A percentile compares a stretch with the other conserved stretches of the same genome.
Conservation (phyloP, 2,329 filamentous ascomycete species). For the Exophiala viscosa region DNA sequence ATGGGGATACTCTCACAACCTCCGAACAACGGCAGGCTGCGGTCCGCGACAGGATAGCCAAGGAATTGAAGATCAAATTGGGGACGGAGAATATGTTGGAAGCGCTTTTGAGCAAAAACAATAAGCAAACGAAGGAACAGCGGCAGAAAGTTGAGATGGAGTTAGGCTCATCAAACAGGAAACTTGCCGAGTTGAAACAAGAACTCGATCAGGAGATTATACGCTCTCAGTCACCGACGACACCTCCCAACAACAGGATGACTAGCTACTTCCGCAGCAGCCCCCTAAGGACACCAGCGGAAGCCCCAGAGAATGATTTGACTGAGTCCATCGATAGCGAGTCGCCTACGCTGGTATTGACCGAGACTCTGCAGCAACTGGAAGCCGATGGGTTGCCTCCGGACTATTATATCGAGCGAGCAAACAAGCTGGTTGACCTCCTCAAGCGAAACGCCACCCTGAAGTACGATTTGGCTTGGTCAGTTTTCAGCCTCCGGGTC, state of each 20-base stretch:
- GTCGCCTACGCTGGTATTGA: conserved; percentile 86
- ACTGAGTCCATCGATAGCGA: conserved; percentile 58
- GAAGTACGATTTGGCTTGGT: conserved; percentile 96
- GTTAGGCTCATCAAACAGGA: conserved; percentile 79
- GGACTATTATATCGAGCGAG: conserved; percentile 91
- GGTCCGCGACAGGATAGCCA: conserved; percentile 80
- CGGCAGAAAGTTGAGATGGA: conserved; percentile 77
- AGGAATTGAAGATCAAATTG: conserved; percentile 96
- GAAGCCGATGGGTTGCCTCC: conserved; percentile 83
- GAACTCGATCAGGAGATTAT: conserved; percentile 60
- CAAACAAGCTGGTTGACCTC: conserved; percentile 91
- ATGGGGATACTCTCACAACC: conserved; percentile 58
- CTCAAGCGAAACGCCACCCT: conserved; percentile 89
- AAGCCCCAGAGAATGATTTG: conserved; percentile 55
- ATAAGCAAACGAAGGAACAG: conserved; percentile 89
- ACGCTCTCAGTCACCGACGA: conserved; percentile 52
- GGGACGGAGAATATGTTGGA: conserved; percentile 97
- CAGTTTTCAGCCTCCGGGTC: conserved; percentile 86
- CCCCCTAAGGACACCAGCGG: conserved; percentile 51
- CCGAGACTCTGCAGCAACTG: conserved; percentile 84
- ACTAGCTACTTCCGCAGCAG: conserved; percentile 57
- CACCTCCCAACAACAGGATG: conserved; percentile 46
- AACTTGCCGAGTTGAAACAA: conserved; percentile 57
- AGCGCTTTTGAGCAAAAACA: conserved; percentile 88
- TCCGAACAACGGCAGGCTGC: conserved; percentile 71